phyloP scores from a whole-genome alignment of 31 red algal genomes.

The Bonnemaisonia californica region DNA sequence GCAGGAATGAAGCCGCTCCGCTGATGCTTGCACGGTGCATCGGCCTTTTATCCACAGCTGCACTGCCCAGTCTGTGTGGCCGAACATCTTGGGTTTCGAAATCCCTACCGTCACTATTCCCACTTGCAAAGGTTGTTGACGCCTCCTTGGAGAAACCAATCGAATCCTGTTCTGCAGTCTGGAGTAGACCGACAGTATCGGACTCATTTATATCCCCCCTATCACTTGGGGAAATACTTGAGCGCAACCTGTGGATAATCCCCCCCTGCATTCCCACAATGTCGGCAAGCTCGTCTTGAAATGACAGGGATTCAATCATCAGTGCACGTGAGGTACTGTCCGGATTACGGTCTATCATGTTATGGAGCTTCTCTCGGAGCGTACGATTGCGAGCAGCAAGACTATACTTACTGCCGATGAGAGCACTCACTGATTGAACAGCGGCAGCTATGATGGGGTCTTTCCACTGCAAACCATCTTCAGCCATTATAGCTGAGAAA shows the following conservation, averaged over 20 bases:
- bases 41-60: not conserved
- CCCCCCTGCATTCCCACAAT: conserved; percentile 46
- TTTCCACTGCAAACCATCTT: conserved; percentile 51
- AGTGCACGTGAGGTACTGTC: conserved; percentile 1
- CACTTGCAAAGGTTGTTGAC: not conserved
- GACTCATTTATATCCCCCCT: not conserved
- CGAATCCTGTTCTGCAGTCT: no score
- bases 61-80: not conserved
- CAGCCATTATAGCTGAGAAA: conserved; percentile 34
- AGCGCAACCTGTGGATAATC: conserved; percentile 49
- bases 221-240: not conserved
- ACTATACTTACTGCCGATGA: conserved; percentile 49
- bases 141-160: not conserved
- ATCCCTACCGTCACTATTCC: not conserved
- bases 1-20: conserved; percentile 43
- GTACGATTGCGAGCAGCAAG: conserved; percentile 41
- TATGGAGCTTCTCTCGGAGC: conserved; percentile 49
- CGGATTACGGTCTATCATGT: conserved; percentile 28
- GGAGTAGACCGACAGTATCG: no score
- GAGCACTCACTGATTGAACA: conserved; percentile 50
- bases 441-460: conserved; percentile 62
- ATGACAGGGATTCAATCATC: conserved; percentile 53
- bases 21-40: not conserved
- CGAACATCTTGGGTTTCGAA: not conserved
- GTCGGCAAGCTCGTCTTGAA: conserved; percentile 58